phyloP scores from a whole-genome alignment of 1,284 basidiomycete genomes.

The Ceratobasidium sp. region DNA sequence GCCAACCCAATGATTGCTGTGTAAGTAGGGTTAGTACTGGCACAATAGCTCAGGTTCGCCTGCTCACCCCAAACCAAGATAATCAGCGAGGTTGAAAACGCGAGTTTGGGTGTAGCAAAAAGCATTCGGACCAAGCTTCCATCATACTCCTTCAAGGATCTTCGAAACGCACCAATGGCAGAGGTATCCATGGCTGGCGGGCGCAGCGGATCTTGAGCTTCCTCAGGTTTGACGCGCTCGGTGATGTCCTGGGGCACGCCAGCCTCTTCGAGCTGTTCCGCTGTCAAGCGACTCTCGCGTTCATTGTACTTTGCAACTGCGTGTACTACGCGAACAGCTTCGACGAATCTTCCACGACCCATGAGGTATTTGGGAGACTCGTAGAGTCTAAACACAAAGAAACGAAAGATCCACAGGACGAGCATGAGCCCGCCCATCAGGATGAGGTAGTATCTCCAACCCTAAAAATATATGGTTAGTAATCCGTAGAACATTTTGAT shows the following conservation, averaged over 20 bases:
- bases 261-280: conserved; percentile 55
- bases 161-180: conserved; percentile 45
- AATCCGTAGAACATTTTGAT: conserved; percentile 41
- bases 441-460: conserved; percentile 76
- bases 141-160: conserved; percentile 54
- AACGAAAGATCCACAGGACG: conserved; percentile 68
- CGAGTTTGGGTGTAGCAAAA: conserved; percentile 67
- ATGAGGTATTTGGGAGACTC: conserved; percentile 81
- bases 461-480: conserved; percentile 48
- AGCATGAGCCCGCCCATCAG: conserved; percentile 69
- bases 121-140: conserved; percentile 58
- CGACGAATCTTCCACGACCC: conserved; percentile 69
- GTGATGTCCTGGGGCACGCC: background rate
- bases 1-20: conserved; percentile 74
- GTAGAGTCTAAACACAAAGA: conserved; percentile 72
- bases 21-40: background rate
- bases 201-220: background rate
- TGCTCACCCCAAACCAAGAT: conserved; percentile 65
- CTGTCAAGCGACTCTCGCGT: conserved; percentile 53
- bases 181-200: conserved; percentile 20
- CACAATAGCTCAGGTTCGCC: background rate
- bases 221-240: background rate
- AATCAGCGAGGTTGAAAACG: conserved; percentile 65
- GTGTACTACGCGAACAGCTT: conserved; percentile 73
- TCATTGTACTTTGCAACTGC: conserved; percentile 74